phyloP scores from a whole-genome alignment of 768 basidiomycete genomes.

The Cyclocybe cylindracea region DNA sequence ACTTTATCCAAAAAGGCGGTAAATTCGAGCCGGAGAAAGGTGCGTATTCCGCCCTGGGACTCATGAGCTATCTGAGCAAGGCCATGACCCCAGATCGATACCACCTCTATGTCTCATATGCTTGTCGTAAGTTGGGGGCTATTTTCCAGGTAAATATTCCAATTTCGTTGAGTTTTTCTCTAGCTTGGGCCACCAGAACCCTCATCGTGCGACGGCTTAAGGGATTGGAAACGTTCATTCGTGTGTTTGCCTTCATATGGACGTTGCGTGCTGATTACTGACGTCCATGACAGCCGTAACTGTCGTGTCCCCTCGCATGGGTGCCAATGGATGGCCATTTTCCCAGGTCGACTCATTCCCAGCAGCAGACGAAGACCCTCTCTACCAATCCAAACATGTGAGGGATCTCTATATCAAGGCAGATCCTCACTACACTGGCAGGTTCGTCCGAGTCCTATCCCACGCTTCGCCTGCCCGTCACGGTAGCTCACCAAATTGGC shows the following conservation, averaged over 20 bases:
- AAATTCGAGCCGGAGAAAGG: constrained; percentile 70
- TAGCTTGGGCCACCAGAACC: constrained; percentile 93
- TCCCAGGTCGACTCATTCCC: constrained; percentile 64
- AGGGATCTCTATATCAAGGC: constrained; percentile 85
- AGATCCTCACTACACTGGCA: constrained; percentile 69
- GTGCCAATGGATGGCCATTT: constrained; percentile 85
- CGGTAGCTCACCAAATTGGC: no score
- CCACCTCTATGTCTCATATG: constrained; percentile 85
- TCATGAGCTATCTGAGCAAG: no score
- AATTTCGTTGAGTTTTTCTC: constrained; percentile 1
- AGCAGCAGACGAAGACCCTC: constrained; percentile 70
- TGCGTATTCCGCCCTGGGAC: constrained; percentile 27
- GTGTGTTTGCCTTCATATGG: constrained; percentile 42
- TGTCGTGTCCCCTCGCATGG: constrained; percentile 87
- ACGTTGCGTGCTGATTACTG: neutral
- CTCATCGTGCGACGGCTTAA: constrained; percentile 90
- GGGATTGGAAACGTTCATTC: constrained; percentile 81
- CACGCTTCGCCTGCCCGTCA: neutral
- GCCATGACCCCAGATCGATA: constrained; percentile 86
- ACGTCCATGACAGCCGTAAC: constrained; percentile 57
- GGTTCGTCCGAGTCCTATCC: constrained; percentile 36
- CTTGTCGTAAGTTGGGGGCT: constrained; percentile 70
- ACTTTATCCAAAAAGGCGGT: constrained; percentile 45
- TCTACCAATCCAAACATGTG: constrained; percentile 69
- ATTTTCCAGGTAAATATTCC: neutral